Evolutionary conservation across 179 eudicot species (phyloP).

Genomic region (Beta macrorhiza): DNA sequence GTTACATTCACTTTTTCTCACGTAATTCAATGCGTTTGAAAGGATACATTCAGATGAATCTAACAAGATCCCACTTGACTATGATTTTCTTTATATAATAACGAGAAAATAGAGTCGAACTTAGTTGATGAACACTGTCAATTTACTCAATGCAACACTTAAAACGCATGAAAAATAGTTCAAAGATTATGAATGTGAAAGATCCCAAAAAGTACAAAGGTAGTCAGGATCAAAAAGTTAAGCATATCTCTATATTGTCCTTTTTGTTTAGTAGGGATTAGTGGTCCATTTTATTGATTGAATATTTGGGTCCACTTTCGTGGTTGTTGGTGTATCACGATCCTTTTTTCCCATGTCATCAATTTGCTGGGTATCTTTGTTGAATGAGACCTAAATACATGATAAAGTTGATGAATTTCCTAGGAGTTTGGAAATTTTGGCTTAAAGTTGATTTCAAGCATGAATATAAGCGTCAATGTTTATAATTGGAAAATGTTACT

Average conservation of each 20-base stretch:
- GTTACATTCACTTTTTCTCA: no score
- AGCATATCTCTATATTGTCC: neutral
- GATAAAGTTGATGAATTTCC: neutral
- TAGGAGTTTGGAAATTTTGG: neutral
- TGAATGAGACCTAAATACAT: neutral
- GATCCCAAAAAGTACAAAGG: neutral
- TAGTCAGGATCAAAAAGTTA: neutral
- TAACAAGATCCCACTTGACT: no score
- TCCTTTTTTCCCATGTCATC: neutral
- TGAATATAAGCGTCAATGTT: neutral
- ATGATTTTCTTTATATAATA: no score
- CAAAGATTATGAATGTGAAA: no score
- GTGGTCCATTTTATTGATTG: neutral
- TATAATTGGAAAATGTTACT: neutral
- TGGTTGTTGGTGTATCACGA: slow-evolving; percentile 5
- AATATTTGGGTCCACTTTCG: slow-evolving; percentile 10
- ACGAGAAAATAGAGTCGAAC: no score
- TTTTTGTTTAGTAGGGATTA: neutral
- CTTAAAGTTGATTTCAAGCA: neutral
- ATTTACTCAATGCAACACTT: no score
- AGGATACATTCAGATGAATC: no score
- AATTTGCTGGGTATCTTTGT: neutral
- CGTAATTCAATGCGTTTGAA: no score
- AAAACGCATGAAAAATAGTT: no score
- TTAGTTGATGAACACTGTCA: no score